Conservation (phyloP, 495 filamentous ascomycete species). For the Hypoxylon perforatum region DNA sequence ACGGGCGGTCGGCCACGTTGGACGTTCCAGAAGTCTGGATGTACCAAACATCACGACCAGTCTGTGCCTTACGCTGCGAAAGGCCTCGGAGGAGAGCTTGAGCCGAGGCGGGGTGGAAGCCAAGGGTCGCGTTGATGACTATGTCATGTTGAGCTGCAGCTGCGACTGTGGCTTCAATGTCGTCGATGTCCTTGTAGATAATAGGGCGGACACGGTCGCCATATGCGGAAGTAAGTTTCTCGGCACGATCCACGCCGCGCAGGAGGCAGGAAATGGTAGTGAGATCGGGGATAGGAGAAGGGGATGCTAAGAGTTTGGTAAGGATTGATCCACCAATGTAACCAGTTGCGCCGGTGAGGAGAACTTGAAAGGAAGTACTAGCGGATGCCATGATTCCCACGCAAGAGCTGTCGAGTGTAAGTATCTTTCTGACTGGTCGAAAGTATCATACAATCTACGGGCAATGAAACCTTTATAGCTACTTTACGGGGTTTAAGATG, state of each 20-base stretch:
- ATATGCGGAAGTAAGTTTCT: slow-evolving; percentile 26
- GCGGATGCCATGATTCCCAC: slow-evolving; percentile 38
- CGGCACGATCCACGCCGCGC: slow-evolving; percentile 33
- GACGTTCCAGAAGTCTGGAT: slow-evolving; percentile 63
- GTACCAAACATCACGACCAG: slow-evolving; percentile 43
- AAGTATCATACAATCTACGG: too few species aligned
- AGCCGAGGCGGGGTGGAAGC: slow-evolving; percentile 44
- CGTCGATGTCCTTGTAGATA: slow-evolving; percentile 46
- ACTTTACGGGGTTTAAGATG: too few species aligned
- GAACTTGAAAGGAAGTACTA: slow-evolving; percentile 25
- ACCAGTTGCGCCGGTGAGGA: slow-evolving; percentile 45
- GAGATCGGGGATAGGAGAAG: slow-evolving; percentile 11
- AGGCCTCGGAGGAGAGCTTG: slow-evolving; percentile 52
- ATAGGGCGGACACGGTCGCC: slow-evolving; percentile 35
- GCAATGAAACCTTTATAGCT: too few species aligned
- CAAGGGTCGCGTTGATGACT: slow-evolving; percentile 52
- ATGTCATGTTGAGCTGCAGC: slow-evolving; percentile 53
- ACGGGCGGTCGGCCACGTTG: slow-evolving; percentile 58
- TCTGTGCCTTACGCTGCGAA: slow-evolving; percentile 46
- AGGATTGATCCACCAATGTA: slow-evolving; percentile 47
- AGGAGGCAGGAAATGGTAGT: slow-evolving; percentile 31
- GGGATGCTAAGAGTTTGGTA: slow-evolving; percentile 25
- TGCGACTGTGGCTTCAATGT: slow-evolving; percentile 39
- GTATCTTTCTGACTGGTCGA: too few species aligned
- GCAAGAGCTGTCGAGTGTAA: too few species aligned